These are phyloP conservation scores for Dactylellina haptotyla DNA, from an alignment of 2,329 filamentous ascomycete genomes.

Conservation along the genomic window DNA sequence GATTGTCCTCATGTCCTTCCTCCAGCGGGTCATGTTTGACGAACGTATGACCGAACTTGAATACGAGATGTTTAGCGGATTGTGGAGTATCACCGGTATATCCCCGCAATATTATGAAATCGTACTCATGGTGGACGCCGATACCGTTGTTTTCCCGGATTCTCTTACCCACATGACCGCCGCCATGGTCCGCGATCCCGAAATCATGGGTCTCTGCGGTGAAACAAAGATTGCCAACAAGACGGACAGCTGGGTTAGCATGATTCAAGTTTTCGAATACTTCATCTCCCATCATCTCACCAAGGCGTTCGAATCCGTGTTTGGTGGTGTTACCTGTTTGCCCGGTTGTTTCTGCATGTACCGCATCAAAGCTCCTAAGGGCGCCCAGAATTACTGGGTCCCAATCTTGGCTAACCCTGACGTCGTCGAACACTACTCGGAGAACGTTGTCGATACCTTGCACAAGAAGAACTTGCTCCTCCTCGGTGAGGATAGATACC, in stretches of 20 bases:
- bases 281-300: constrained; percentile 98
- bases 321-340: constrained; percentile 97
- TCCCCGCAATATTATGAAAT: constrained; percentile 98
- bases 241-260: constrained; percentile 89
- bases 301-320: constrained; percentile 97
- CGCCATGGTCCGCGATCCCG: constrained; percentile 98
- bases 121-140: constrained; percentile 98
- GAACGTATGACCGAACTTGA: constrained; percentile 99
- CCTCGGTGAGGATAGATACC: constrained; percentile 91
- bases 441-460: constrained; percentile 97
- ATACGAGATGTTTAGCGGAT: constrained; percentile 98
- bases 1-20: constrained; percentile 98
- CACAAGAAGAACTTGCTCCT: constrained; percentile 97
- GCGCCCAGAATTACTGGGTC: constrained; percentile 99
- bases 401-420: constrained; percentile 98
- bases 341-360: constrained; percentile 99
- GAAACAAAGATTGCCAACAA: constrained; percentile 99
- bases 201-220: constrained; percentile 98
- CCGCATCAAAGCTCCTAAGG: constrained; percentile 98
- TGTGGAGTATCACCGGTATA: constrained; percentile 98
- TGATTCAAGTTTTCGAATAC: constrained; percentile 99
- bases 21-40: constrained; percentile 99
- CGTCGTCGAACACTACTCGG: constrained; percentile 98
- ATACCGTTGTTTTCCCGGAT: constrained; percentile 99
- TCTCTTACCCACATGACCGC: constrained; percentile 98